Evolutionary conservation across 805 yeast species (phyloP), one percentile per base, ranked within the genome.

Genomic region (Yamadazyma paraphyllophila): DNA sequence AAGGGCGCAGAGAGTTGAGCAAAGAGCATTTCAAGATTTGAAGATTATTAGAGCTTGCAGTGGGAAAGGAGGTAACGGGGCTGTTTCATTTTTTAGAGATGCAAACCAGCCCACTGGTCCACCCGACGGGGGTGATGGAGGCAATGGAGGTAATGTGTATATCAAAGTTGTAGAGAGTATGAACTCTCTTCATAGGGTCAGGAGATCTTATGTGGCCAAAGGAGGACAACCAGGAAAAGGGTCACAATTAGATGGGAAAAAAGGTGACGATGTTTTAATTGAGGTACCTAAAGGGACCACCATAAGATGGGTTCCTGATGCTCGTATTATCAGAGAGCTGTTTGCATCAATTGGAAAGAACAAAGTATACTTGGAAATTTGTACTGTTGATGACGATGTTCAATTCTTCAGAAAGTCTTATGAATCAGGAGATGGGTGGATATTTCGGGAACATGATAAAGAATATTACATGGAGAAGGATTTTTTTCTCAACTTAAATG

Each of bases 91-190:
- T 64, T 77, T 83, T 48, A 73, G 97, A 52, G 98, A 89, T 54
- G 87, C 96, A 3, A 88, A 90, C 34, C 67, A 88, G 36, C 75
- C 96, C 0, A 75, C 77, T 14, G 99, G 99, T 0, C 98, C 99
- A 0, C 96, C 99, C 0, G 96, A 91, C 63, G 99, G 99, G n/a
- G 99, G 99, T 8, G 97, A 94, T 66, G 99, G 99, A 26, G 99
- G 98, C 4, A 69, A 74, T 49, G 99, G 99, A 16, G 99, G 99
- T 2, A 76, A 83, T 43, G 77, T 94, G 2, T 92, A 85, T 60
- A 80, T 94, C 2, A 88, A 84, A 59, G 96, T 96, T 2, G 82
- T 83, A 1, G 80, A 80, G 41, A 87, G 86, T 16, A 56, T 87
- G 36, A 78, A 82, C 31, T 83, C 94, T 3, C 64, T 94, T 47